Evolutionary conservation across 139 green algal species (phyloP).

Genomic region (Volvox reticuliferus): DNA sequence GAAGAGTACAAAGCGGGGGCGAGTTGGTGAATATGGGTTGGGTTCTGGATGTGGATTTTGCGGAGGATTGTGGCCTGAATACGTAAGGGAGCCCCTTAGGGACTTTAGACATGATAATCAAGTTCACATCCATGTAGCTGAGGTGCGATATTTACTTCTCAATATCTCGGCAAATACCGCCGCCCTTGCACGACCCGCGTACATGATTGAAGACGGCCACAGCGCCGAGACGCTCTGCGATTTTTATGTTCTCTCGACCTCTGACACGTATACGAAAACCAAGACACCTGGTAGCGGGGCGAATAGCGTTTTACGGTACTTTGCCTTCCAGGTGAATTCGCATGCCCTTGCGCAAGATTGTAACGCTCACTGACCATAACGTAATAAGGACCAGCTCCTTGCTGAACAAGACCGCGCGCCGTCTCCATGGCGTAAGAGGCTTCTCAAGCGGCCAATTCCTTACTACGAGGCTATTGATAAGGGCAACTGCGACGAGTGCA

Average conservation of each 20-base stretch:
- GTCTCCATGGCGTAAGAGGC: neutral
- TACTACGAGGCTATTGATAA: neutral
- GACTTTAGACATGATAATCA: no score
- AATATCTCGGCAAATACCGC: no score
- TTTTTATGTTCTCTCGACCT: neutral
- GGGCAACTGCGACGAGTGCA: neutral
- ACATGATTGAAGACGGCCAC: constrained; percentile 42
- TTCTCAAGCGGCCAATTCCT: neutral
- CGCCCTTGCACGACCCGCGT: neutral
- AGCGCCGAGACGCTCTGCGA: neutral
- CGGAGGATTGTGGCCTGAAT: no score
- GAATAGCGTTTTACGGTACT: no score
- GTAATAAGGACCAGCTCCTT: constrained; percentile 25
- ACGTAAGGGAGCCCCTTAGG: no score
- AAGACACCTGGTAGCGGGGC: neutral
- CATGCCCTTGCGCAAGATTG: neutral
- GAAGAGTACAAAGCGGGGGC: no score
- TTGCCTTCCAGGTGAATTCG: neutral
- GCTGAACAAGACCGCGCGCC: neutral
- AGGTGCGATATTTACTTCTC: no score
- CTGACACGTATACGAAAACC: neutral
- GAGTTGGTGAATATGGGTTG: no score
- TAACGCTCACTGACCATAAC: neutral
- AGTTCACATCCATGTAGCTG: no score
- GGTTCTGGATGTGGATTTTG: no score